These are phyloP conservation scores for Prinsepia uniflora DNA, from an alignment of 306 rosid species.

Conservation along the genomic window DNA sequence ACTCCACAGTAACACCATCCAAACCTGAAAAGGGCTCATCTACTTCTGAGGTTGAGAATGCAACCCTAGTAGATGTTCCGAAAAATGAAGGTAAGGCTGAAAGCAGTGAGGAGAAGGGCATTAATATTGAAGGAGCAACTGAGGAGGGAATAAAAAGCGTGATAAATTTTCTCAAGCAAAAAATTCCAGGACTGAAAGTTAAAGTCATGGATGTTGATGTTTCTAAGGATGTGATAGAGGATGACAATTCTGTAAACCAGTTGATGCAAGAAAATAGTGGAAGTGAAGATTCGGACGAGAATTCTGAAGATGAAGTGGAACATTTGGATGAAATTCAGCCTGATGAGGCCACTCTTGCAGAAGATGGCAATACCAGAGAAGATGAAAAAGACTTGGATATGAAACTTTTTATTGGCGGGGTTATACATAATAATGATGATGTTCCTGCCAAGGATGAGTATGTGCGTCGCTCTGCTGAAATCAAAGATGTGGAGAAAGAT, in stretches of 20 bases:
- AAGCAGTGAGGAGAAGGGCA: constrained; percentile 62
- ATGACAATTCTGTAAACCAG: constrained; percentile 57
- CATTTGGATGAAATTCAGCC: constrained; percentile 59
- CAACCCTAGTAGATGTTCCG: constrained; percentile 49
- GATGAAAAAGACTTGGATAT: constrained; percentile 78
- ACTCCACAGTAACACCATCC: constrained; percentile 28
- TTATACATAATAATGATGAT: constrained; percentile 81
- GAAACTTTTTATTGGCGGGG: constrained; percentile 85
- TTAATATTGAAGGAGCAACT: constrained; percentile 60
- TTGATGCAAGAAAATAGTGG: constrained; percentile 67
- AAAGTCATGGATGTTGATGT: constrained; percentile 74
- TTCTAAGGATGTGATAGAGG: constrained; percentile 58
- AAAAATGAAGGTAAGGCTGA: constrained; percentile 57
- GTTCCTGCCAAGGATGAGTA: constrained; percentile 65
- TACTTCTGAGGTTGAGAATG: constrained; percentile 54
- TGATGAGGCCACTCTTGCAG: constrained; percentile 63
- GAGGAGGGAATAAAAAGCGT: constrained; percentile 95
- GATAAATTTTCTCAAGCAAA: constrained; percentile 83
- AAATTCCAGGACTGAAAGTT: constrained; percentile 90
- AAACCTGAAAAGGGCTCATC: constrained; percentile 49
- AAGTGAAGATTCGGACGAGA: constrained; percentile 48
- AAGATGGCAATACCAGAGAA: constrained; percentile 46
- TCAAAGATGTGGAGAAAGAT: constrained; percentile 70
- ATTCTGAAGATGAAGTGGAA: constrained; percentile 55
- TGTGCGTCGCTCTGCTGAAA: constrained; percentile 81